These are phyloP conservation scores for Suhomyces anneliseae DNA, from an alignment of 1,139 yeast species.

Conservation along the genomic window DNA sequence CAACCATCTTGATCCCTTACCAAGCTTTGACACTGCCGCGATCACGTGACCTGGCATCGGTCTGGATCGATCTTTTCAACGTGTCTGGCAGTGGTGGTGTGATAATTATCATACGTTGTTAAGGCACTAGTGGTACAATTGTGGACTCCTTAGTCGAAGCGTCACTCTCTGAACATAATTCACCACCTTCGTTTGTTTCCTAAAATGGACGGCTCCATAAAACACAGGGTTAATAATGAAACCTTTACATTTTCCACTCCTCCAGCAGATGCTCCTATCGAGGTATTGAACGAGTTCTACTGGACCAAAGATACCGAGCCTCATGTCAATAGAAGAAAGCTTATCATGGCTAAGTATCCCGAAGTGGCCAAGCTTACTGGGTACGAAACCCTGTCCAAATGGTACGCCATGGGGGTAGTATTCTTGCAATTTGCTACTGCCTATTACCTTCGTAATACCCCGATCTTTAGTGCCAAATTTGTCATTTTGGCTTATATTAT, in stretches of 20 bases:
- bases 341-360: slow-evolving; percentile 73
- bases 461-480: slow-evolving; percentile 56
- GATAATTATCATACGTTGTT: no score
- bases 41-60: not conserved
- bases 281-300: slow-evolving; percentile 59
- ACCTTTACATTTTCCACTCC: slow-evolving; percentile 43
- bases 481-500: slow-evolving; percentile 66
- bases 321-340: slow-evolving; percentile 71
- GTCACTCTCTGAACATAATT: no score
- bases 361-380: slow-evolving; percentile 81
- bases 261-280: slow-evolving; percentile 45
- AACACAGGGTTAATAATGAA: slow-evolving; percentile 35
- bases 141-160: no score
- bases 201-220: slow-evolving; percentile 23
- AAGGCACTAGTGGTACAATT: no score
- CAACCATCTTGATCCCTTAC: no score
- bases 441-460: slow-evolving; percentile 54
- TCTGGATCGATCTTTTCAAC: not conserved
- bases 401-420: slow-evolving; percentile 66
- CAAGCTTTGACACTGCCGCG: not conserved
- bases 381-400: slow-evolving; percentile 82
- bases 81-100: no score
- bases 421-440: slow-evolving; percentile 64
- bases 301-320: slow-evolving; percentile 87
- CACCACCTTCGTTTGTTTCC: not conserved